Evolutionary conservation across 495 filamentous ascomycete species (phyloP), one percentile per base, ranked within the genome.

Genomic region (Penicillium egyptiacum): DNA sequence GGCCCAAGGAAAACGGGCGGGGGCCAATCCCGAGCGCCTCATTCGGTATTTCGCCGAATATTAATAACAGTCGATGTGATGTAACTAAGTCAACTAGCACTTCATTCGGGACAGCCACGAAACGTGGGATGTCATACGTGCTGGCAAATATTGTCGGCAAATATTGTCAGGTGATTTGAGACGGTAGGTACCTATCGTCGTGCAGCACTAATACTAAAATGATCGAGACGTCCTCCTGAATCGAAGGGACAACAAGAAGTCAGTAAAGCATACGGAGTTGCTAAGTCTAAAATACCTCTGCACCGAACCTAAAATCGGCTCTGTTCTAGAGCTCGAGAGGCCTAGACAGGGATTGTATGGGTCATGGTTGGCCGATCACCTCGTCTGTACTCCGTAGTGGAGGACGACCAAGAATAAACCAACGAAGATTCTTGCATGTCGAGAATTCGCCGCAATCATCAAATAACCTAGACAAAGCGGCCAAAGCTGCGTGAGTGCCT

Each of bases 261-360:
- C 6, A 20, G 25, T 12, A 31, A 17, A 23, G 28, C 11, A 10
- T 44, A 16, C n/a, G n/a, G n/a, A n/a, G n/a, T n/a, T n/a, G 23
- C 26, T 25, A 31, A 33, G 28, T 19, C 8, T 53, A 53, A 43
- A 30, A n/a, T 41, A 41, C 10, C 16, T 14, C 23, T 33, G 45
- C 16, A 49, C 23, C 19, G n/a, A 35, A 28, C 20, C 20, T 12
- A 22, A 49, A 11, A 48, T 50, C 45, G 30, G 39, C 25, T 50
- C 31, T 19, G 51, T 37, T 62, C 60, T 62, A 55, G 60, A 62
- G 41, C 47, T 31, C 19, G 10, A 40, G 35, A 42, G 50, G 46
- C 41, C 46, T 22, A 20, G 26, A 17, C 33, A 54, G 41, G 39
- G 46, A 30, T 39, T 28, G 26, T 37, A 46, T 50, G 50, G 33